Evolutionary conservation across 2,329 filamentous ascomycete species (phyloP), one percentile per base, ranked within the genome.

Genomic region (Tothia fuscella): DNA sequence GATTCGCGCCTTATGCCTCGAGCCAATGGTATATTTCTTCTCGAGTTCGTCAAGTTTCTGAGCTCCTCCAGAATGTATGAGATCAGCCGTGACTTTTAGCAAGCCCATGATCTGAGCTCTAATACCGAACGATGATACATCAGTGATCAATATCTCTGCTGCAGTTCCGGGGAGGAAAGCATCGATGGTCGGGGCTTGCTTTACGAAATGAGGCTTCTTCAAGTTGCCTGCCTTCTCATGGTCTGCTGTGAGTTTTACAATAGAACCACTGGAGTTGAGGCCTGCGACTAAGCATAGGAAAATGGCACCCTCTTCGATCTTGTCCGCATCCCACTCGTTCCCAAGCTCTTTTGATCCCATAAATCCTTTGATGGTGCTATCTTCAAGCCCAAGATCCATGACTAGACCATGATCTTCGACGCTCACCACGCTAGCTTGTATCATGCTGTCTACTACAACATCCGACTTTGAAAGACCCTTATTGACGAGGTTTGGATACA

Each of bases 401-500:
- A 96, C 76, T 44, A 91, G 73, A 47, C 91, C 91, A 55, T 94
- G 88, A 53, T 98, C 93, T 61, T 98, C 89, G n/a, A 93, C 81
- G 60, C 89, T 98, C 38, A 74, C 64, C 20, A 98, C 80, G 0
- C 87, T 81, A 2, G 87, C 89, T 71, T 96, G 93, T 16, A 96
- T 67, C 34, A 83, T 87, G 49, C 70, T 72, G 54, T 93, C 81
- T 30, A 72, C 63, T 7, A 91, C 77, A 7, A 95, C 62, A 52
- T 86, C 85, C 30, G 81, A 76, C 49, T 76, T 72, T 3, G 73
- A 68, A 17, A 98, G 66, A 1, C 83, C 80, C 2, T 73, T 72
- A 58, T 98, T 98, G 42, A 85, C 72, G 47, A 84, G 73, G 45
- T 73, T 71, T 2, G 91, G 91, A 38, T 84, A 76, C 24, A 96